Conservation (phyloP, 331 rosid genomes). For the Rhamnella rubrinervis region DNA sequence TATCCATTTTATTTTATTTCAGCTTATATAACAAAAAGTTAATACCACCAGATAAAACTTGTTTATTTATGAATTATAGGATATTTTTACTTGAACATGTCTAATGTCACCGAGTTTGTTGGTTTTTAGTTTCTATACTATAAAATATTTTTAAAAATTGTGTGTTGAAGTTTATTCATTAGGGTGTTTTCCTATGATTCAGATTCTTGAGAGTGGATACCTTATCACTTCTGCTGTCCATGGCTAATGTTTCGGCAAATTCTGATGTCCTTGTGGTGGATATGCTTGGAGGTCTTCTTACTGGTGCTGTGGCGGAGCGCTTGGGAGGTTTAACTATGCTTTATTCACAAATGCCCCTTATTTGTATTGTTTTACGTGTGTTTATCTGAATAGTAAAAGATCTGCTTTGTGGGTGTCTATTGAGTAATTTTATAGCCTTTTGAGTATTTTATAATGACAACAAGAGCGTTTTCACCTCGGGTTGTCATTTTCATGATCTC, state of each 20-base stretch:
- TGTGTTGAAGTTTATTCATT: not conserved
- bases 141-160: not conserved
- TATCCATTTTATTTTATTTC: no score
- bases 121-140: not conserved
- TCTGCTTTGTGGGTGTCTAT: not conserved
- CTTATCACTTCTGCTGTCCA: slow-evolving; percentile 77
- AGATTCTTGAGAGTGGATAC: slow-evolving; percentile 90
- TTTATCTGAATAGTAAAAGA: not conserved
- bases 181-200: slow-evolving; percentile 26
- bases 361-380: slow-evolving; percentile 7
- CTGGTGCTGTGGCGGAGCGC: slow-evolving; percentile 94
- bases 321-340: slow-evolving; percentile 65
- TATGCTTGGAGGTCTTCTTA: slow-evolving; percentile 86
- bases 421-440: no score
- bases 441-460: not conserved
- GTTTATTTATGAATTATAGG: no score
- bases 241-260: slow-evolving; percentile 81
- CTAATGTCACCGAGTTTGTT: not conserved
- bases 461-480: no score
- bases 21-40: no score
- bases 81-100: no score
- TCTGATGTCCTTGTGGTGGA: slow-evolving; percentile 86
- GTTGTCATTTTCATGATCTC: no score
- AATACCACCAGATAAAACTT: no score
- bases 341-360: slow-evolving; percentile 12